Percentiles rank a stretch among this genome's conserved stretches.
Conservation (phyloP, 108 stramenopile species). For the Discostella pseudostelligera region DNA sequence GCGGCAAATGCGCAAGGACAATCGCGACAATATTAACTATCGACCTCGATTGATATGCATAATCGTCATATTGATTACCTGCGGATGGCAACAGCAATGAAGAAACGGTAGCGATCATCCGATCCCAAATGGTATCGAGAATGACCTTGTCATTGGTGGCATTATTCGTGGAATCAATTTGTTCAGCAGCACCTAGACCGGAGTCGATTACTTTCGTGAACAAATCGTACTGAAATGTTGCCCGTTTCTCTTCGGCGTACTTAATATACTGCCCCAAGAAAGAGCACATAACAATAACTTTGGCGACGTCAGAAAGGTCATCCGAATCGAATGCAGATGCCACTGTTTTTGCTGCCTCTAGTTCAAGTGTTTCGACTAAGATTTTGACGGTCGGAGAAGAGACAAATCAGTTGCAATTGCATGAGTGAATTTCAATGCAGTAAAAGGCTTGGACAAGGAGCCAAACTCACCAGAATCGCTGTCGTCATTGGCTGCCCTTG, state of each 20-base stretch:
- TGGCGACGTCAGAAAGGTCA: constrained; percentile 43
- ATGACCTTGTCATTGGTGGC: constrained; percentile 15
- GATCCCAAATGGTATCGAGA: constrained; percentile 42
- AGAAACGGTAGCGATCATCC: constrained; percentile 25
- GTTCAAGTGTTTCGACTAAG: constrained; percentile 48
- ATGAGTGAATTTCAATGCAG: background rate
- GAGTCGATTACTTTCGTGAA: constrained; percentile 51
- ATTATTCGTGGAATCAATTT: constrained; percentile 26
- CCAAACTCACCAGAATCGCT: constrained; percentile 7
- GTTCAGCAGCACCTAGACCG: constrained; percentile 47
- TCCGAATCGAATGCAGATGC: constrained; percentile 46
- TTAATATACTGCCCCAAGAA: constrained; percentile 51
- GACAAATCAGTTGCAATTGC: background rate
- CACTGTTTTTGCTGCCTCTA: constrained; percentile 60
- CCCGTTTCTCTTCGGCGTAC: constrained; percentile 3
- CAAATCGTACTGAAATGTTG: constrained; percentile 44
- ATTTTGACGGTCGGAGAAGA: constrained; percentile 4
- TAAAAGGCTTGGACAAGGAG: background rate
- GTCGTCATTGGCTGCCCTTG: constrained; percentile 5
- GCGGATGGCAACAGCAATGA: constrained; percentile 32
- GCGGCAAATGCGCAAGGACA: constrained; percentile 29
- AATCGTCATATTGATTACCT: constrained; percentile 29
- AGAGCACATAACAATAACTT: constrained; percentile 49
- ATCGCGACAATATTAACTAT: constrained; percentile 39
- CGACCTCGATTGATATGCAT: constrained; percentile 42